Base-by-base conservation (phyloP, 2,329 filamentous ascomycete genomes). In the Alternaria brassicicola region DNA sequence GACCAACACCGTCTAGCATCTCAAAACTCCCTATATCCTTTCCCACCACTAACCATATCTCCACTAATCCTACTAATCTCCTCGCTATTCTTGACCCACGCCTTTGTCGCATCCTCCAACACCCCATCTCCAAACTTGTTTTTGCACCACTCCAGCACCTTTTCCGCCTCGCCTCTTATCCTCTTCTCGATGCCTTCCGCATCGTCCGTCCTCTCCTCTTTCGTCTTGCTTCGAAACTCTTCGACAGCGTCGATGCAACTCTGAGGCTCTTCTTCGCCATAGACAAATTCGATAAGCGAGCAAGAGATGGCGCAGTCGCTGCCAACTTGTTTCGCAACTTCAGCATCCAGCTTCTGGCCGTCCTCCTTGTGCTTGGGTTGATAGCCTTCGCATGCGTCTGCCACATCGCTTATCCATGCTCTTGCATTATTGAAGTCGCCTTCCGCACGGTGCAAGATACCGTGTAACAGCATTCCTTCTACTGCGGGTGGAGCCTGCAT, bases 381-480 rank as follows among this genome's bases (percentile, higher is more conserved):
- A 13, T 48, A 74, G 10, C 70, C 70, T 57, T 78, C 79, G 78
- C 48, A 78, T 65, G 36, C 61, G 54, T 65, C 72, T 5, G 36
- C 48, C 10, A 84, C 80, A 66, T 84, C 79, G 1, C 71, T 63
- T 52, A 83, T 80, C 83, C 82, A 85, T 0, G 78, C 78, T 31
- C 80, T 65, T 6, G 81, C 78, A 60, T 85, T 84, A 23, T 79
- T 71, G 51, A 81, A 78, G 55, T 84, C 82, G 4, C 82, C 82
- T 67, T 85, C 83, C 25, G 83, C 75, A 1, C 82, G 74, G 56
- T 84, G 82, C 59, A 85, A 65, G 13, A 85, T 79, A 4, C 79
- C 78, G 60, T 84, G 83, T 2, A 84, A 72, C 36, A 81, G 78
- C 82, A 85, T 85, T 15, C 79, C 80, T 59, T 84, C 83, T 38